Conservation (phyloP, 768 basidiomycete species). For the Leccinum variicolor region DNA sequence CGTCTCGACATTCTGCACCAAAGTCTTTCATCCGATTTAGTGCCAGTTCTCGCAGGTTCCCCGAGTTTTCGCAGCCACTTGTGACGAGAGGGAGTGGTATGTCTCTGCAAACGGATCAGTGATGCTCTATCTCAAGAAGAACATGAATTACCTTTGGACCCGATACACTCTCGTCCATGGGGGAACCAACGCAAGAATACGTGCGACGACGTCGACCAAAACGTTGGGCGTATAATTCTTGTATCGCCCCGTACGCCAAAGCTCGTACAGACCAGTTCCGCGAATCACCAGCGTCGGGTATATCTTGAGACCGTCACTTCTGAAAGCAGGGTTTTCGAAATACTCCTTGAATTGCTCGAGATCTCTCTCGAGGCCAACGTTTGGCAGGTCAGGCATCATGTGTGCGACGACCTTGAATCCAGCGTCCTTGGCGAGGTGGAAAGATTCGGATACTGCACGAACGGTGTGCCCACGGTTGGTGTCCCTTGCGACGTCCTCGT, state of each 20-base stretch:
- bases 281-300: constrained; percentile 98
- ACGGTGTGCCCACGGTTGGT: constrained; percentile 99
- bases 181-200: constrained; percentile 93
- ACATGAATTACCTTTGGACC: constrained; percentile 72
- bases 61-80: constrained; percentile 96
- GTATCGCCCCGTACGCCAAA: constrained; percentile 96
- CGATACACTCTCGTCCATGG: constrained; percentile 99
- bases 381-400: constrained; percentile 99
- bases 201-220: constrained; percentile 93
- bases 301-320: constrained; percentile 96
- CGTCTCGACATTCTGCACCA: constrained; percentile 95
- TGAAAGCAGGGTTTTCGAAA: constrained; percentile 97
- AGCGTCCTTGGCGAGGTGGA: constrained; percentile 97
- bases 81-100: constrained; percentile 96
- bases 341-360: constrained; percentile 99
- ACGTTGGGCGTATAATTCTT: constrained; percentile 99
- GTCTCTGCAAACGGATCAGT: constrained; percentile 52
- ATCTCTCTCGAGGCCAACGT: constrained; percentile 95
- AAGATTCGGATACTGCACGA: constrained; percentile 92
- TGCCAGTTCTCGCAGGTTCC: constrained; percentile 93
- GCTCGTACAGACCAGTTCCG: constrained; percentile 92
- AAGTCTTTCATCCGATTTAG: constrained; percentile 99
- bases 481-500: constrained; percentile 98
- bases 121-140: background rate
- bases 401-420: constrained; percentile 99